phyloP scores from a whole-genome alignment of 345 rosid species.

The Brassica cretica region DNA sequence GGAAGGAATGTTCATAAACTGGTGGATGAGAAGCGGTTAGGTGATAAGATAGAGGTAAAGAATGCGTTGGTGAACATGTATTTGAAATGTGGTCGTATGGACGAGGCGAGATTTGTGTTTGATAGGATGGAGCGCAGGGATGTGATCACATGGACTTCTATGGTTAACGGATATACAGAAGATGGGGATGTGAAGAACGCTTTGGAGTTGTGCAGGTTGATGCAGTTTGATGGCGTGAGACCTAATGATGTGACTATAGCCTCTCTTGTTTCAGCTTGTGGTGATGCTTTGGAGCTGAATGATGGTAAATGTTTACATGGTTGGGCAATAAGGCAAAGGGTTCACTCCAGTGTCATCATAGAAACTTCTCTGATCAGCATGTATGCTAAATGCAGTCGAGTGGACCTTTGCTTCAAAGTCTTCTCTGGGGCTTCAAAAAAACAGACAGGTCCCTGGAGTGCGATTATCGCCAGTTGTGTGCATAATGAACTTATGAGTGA shows the following conservation, averaged over 20 bases:
- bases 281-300: conserved; percentile 47
- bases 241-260: conserved; percentile 66
- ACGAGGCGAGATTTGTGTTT: conserved; percentile 59
- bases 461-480: conserved; percentile 61
- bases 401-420: conserved; percentile 57
- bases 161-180: conserved; percentile 57
- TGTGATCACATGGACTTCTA: conserved; percentile 70
- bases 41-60: conserved; percentile 46
- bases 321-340: conserved; percentile 62
- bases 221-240: conserved; percentile 53
- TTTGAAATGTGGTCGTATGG: conserved; percentile 57
- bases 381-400: conserved; percentile 71
- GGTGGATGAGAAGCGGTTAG: conserved; percentile 49
- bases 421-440: conserved; percentile 51
- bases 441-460: conserved; percentile 71
- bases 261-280: conserved; percentile 70
- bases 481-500: conserved; percentile 48
- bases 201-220: conserved; percentile 46
- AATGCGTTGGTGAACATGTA: conserved; percentile 59
- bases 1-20: conserved; percentile 59
- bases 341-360: conserved; percentile 47
- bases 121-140: conserved; percentile 54
- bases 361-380: conserved; percentile 84
- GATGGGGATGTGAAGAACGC: conserved; percentile 51
- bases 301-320: conserved; percentile 72